These are phyloP conservation scores for Cytospora schulzeri DNA, from an alignment of 2,329 filamentous ascomycete species.

Conservation along the genomic window DNA sequence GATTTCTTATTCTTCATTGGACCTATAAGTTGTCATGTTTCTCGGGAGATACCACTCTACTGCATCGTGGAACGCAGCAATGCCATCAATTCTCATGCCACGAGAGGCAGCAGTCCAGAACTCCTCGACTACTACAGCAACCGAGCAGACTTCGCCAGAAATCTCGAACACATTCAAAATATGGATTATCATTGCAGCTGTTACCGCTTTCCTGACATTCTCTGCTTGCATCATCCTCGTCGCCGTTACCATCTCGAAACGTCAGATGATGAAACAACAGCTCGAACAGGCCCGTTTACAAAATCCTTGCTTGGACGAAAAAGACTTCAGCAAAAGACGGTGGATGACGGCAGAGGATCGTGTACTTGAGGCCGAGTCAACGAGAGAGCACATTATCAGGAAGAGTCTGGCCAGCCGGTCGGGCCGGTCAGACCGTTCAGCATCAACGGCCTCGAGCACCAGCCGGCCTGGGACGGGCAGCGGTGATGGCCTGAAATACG, in stretches of 20 bases:
- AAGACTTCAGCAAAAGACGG: constrained; percentile 31
- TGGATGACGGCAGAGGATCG: constrained; percentile 35
- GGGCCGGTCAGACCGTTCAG: constrained; percentile 8
- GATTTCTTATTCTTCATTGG: background rate
- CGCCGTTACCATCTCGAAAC: constrained; percentile 29
- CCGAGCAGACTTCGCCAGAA: constrained; percentile 31
- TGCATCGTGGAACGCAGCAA: background rate
- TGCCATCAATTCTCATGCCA: constrained; percentile 2
- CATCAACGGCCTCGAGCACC: constrained; percentile 13
- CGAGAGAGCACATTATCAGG: constrained; percentile 45
- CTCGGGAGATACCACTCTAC: background rate
- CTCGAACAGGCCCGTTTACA: constrained; percentile 31
- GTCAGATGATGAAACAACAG: constrained; percentile 19
- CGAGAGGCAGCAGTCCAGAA: background rate
- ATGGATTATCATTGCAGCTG: constrained; percentile 36
- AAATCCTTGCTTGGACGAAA: constrained; percentile 33
- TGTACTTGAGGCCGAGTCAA: constrained; percentile 40
- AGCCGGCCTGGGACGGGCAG: constrained; percentile 4
- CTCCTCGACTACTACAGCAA: background rate
- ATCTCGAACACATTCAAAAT: constrained; percentile 25
- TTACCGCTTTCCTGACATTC: constrained; percentile 33
- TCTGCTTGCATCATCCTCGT: constrained; percentile 30
- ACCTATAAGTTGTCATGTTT: background rate
- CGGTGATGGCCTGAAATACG: constrained; percentile 34
- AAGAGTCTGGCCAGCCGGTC: constrained; percentile 43